Evolutionary conservation across 371 early-diverging fungal species (phyloP), one percentile per base, ranked within the genome.

Genomic region (Neoconidiobolus thromboides): DNA sequence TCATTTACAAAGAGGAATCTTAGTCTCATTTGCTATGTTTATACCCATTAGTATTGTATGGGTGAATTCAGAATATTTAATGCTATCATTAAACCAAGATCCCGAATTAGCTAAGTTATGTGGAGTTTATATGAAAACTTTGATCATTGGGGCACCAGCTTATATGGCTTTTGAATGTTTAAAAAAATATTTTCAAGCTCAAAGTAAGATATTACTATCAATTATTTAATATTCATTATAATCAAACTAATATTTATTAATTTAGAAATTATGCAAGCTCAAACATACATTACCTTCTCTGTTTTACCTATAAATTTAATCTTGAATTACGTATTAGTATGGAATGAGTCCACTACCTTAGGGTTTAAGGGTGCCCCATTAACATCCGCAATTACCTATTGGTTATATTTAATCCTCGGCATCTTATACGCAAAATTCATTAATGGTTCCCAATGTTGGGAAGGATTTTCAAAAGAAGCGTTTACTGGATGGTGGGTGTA

Each of bases 311-410:
- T 89, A 61, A 90, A 89, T 65, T 67, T 86, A 1, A 60, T 81
- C 26, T 68, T 84, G 60, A 89, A 84, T 67, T 89, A 83, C 49
- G 37, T 68, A 3, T 68, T 91, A 15, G 89, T 91, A 36, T 87
- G 81, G 76, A 74, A 79, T 48, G 68, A 69, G 26, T 74, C 78
- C 12, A 65, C 78, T 12, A 67, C 72, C 1, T 60, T 90, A 26
- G 93, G 93, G 5, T 84, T 81, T 58, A 78, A 83, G 48, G 93
- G 95, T 26, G 88, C 92, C 0, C 91, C 93, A 0, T 62, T 89
- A 2, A 92, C 89, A 5, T 83, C 85, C 0, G 72, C 77, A 12
- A 66, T 86, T 43, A 83, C 86, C 10, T 83, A 87, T 67, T 82
- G 80, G 78, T 64, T 86, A 55, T 77, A 84, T 68, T 69, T 84